phyloP scores from a whole-genome alignment of 306 rosid genomes.

The Trifolium subterraneum region DNA sequence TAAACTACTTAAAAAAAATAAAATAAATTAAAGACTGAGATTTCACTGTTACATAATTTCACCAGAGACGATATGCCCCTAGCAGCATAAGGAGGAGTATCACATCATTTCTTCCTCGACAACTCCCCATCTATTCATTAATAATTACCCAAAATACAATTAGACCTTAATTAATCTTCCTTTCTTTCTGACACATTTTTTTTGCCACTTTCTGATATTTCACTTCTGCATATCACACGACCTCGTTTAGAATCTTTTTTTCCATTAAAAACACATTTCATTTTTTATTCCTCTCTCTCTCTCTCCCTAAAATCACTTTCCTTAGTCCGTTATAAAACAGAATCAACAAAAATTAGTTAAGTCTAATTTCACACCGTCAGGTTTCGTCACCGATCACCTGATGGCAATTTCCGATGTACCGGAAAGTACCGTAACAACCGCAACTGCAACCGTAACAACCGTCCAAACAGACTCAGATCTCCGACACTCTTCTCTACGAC shows the following conservation, averaged over 20 bases:
- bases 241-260: conserved; percentile 4
- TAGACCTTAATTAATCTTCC: no score
- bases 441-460: conserved; percentile 25
- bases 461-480: conserved; percentile 55
- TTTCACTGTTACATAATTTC: no score
- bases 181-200: no score
- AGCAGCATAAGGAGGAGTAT: no score
- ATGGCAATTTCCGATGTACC: conserved; percentile 72
- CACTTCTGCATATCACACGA: neutral
- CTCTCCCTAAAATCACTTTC: neutral
- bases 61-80: no score
- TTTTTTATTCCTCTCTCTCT: neutral
- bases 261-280: no score
- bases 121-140: no score
- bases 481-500: conserved; percentile 55
- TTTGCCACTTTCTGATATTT: no score
- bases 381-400: conserved; percentile 15
- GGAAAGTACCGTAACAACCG: conserved; percentile 42
- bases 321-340: neutral
- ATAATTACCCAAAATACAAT: no score
- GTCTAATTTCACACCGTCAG: neutral
- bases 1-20: no score
- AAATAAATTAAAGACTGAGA: no score
- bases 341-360: conserved; percentile 3
- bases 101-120: no score